phyloP scores from a whole-genome alignment of 768 basidiomycete genomes.

The Collybia mongolica region DNA sequence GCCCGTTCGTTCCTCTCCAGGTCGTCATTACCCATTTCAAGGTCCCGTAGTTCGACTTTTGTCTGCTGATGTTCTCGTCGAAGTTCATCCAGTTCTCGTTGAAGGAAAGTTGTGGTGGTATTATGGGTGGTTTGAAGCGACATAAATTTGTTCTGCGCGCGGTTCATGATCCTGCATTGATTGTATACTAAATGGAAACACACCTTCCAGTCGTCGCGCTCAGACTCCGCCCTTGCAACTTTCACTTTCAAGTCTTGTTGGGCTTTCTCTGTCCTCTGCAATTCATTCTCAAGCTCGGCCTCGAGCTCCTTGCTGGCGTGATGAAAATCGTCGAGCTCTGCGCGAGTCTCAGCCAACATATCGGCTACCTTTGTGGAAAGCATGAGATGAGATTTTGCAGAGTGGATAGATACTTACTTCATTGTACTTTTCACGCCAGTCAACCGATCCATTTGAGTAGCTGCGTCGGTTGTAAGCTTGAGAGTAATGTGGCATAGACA shows the following conservation, averaged over 20 bases:
- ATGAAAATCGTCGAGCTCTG: conserved; percentile 87
- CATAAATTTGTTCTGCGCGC: conserved; percentile 73
- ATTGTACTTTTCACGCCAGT: conserved; percentile 80
- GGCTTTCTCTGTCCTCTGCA: conserved; percentile 83
- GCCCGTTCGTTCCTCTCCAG: conserved; percentile 93
- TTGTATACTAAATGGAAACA: conserved; percentile 19
- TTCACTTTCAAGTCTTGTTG: conserved; percentile 79
- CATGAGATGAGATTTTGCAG: conserved; percentile 2
- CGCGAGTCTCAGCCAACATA: conserved; percentile 80
- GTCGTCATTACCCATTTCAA: conserved; percentile 98
- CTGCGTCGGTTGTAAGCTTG: conserved; percentile 32
- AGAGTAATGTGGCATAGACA: conserved; percentile 8
- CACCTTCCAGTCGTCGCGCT: conserved; percentile 94
- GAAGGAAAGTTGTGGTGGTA: conserved; percentile 85
- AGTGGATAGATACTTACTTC: conserved; percentile 39
- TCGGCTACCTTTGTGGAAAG: conserved; percentile 55
- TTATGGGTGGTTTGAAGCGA: conserved; percentile 88
- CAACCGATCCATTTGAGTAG: conserved; percentile 52
- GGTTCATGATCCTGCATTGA: conserved; percentile 5
- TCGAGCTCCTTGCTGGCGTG: conserved; percentile 88
- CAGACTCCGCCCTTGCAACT: conserved; percentile 65
- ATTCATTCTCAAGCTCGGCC: conserved; percentile 88
- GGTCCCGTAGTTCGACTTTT: conserved; percentile 77
- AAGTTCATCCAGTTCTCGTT: conserved; percentile 84
- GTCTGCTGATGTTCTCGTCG: conserved; percentile 70